Evolutionary conservation across 1,284 basidiomycete genomes (phyloP), one percentile per base, ranked within the genome.

Genomic region (Moesziomyces antarcticus): DNA sequence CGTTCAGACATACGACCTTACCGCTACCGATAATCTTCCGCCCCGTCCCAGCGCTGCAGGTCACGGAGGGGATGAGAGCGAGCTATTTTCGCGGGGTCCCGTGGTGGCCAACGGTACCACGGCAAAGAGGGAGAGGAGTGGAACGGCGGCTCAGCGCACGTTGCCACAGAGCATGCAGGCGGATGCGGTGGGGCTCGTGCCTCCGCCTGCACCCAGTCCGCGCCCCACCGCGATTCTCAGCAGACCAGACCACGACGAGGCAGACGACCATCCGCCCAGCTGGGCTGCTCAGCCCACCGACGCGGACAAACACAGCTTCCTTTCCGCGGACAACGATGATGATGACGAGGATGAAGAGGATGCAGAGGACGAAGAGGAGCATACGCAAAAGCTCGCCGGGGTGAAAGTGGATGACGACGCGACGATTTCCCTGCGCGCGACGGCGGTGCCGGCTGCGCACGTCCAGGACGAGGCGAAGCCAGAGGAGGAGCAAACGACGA

Each of bases 1-100:
- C 59, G 91, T 91, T 11, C 87, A 89, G 63, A 89, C 89, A 78
- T 97, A 92, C 85, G 90, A 92, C 64, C 88, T 99, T 22, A 67
- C 64, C 0, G 64, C 64, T 1, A 75, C 73, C 16, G 73, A 75
- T 52, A 61, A 65, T 8, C 50, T 75, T 8, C 73, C 73, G 3
- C 73, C 73, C 2, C 50, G 59, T 8, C 56, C 56, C 3, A 37
- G 35, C 14, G 9, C 6, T 5, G 35, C 35, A 4, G 9, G 11
- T 14, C 33, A 35, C 14, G 14, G 16, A 4, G 3, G 14, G 14
- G 14, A 37, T 10, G 10, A 37, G 35, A 9, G 16, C 9, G 41
- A 50, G 11, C 30, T 8, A 9, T 11, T 30, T 30, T 30, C 51
- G 9, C 46, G 37, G 9, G 61, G 30, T 35, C 46, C 55, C 13